Conservation (phyloP, 2,329 filamentous ascomycete genomes). For the Aspergillus pseudoviridinutans region DNA sequence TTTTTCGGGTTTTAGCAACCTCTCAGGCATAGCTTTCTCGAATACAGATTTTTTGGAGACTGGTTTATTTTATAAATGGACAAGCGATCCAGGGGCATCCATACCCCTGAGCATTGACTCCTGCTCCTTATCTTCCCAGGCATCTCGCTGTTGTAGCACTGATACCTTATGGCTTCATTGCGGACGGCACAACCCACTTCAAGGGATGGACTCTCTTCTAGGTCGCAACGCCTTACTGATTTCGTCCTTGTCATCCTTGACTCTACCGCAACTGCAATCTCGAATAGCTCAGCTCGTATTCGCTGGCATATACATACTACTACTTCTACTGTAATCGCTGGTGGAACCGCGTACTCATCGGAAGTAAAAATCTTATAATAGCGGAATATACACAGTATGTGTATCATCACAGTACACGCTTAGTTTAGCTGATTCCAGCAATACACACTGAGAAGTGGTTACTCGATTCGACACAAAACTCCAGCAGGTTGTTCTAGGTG, state of each 20-base stretch:
- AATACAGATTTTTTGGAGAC: constrained; percentile 1
- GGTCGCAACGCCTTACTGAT: constrained; percentile 1
- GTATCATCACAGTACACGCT: too few relatives aligned
- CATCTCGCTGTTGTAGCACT: constrained; percentile 28
- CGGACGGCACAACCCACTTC: constrained; percentile 17
- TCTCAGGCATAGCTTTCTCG: background rate
- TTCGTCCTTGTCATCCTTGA: background rate
- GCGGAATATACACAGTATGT: too few relatives aligned
- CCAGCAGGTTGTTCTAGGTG: too few relatives aligned
- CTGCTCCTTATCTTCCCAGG: constrained; percentile 30
- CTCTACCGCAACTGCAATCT: background rate
- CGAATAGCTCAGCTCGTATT: background rate
- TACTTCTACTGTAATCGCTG: too few relatives aligned
- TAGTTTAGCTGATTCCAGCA: too few relatives aligned
- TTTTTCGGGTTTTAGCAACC: background rate
- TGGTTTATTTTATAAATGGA: constrained; percentile 26
- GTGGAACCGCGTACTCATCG: background rate
- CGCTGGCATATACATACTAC: background rate
- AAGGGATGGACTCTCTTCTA: constrained; percentile 27
- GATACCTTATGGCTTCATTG: constrained; percentile 31
- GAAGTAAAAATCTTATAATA: background rate
- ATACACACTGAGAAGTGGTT: too few relatives aligned
- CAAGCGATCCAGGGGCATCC: constrained; percentile 29
- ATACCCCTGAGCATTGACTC: constrained; percentile 34
- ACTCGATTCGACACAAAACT: too few relatives aligned